Conservation (phyloP, 1,139 yeast genomes). For the Hansenula sp. region DNA sequence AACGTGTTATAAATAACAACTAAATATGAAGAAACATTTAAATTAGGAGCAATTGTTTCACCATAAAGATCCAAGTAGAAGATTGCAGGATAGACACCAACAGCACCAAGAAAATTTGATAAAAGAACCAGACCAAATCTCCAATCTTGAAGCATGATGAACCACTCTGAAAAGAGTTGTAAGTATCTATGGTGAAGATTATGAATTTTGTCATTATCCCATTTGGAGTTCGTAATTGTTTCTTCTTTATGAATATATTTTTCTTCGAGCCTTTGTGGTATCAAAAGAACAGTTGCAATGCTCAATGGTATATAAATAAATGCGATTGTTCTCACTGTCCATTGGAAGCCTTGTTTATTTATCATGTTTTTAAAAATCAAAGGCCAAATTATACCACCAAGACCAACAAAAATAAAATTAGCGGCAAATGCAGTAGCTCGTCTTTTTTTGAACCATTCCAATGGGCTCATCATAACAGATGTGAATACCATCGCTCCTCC, state of each 20-base stretch:
- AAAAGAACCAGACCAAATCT: constrained; percentile 9
- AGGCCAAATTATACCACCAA: constrained; percentile 21
- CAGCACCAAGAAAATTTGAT: constrained; percentile 15
- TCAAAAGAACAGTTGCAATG: constrained; percentile 8
- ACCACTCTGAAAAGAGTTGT: constrained; percentile 11
- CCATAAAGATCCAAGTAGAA: constrained; percentile 22
- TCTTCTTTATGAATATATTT: constrained; percentile 9
- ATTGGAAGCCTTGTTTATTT: constrained; percentile 12
- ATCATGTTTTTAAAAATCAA: constrained; percentile 17
- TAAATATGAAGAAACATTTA: constrained; percentile 11
- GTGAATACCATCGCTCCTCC: neutral
- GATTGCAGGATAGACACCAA: constrained; percentile 20
- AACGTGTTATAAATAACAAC: constrained; percentile 17
- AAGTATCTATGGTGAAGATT: constrained; percentile 9
- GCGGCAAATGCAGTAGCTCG: neutral
- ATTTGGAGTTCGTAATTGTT: constrained; percentile 16
- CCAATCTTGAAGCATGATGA: constrained; percentile 6
- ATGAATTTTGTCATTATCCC: constrained; percentile 8
- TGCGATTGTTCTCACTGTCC: constrained; percentile 18
- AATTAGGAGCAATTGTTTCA: constrained; percentile 10
- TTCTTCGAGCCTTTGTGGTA: constrained; percentile 14
- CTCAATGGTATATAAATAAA: constrained; percentile 17
- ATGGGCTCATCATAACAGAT: neutral
- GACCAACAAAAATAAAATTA: neutral
- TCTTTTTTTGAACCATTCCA: neutral